Base-by-base conservation (phyloP, 768 basidiomycete genomes). In the Kwoniella bestiolae region DNA sequence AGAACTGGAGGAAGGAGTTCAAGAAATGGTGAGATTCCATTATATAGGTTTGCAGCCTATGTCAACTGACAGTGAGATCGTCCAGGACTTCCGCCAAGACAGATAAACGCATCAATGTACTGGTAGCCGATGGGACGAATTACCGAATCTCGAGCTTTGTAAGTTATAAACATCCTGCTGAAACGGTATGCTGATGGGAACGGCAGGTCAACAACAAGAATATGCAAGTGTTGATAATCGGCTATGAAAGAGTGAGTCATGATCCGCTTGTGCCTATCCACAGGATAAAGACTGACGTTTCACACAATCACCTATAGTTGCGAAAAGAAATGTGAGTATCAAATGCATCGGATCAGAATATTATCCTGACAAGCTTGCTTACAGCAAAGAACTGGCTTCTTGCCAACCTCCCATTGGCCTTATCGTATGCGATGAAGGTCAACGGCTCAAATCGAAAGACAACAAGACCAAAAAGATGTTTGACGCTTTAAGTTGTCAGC, bases 1-100 rank as follows among this genome's bases (percentile, higher is more conserved):
- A 95, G 89, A 98, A 97, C 77, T 99, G 96, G 96, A 90, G 87
- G 78, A 88, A 87, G 45, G 96, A 99, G 79, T 93, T 99, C 76
- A 85, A 89, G 72, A 98, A 98, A 83, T 99, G 96, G 94, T 88
- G 83, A 31, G 89, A 85, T 83, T 83, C 28, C 32, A 5, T 9
- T 8, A 23, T 5, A 46, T n/a, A n/a, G n/a, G n/a, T n/a, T n/a
- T n/a, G n/a, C n/a, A n/a, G n/a, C n/a, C n/a, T n/a, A n/a, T n/a
- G n/a, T n/a, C n/a, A n/a, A 32, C 52, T 55, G 29, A 55, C 7
- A 21, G 16, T 5, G 11, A 11, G 12, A 7, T 31, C 11, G 18
- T 11, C 1, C 12, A 44, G 56, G 44, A 57, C 56, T 44, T 44
- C 56, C 41, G 34, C 12, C 26, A 67, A 44, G 45, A 51, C 55